Percentiles rank a stretch among this genome's conserved stretches.
These are phyloP conservation scores for Ambrosiella xylebori DNA, from an alignment of 2,329 filamentous ascomycete species.

Conservation along the genomic window DNA sequence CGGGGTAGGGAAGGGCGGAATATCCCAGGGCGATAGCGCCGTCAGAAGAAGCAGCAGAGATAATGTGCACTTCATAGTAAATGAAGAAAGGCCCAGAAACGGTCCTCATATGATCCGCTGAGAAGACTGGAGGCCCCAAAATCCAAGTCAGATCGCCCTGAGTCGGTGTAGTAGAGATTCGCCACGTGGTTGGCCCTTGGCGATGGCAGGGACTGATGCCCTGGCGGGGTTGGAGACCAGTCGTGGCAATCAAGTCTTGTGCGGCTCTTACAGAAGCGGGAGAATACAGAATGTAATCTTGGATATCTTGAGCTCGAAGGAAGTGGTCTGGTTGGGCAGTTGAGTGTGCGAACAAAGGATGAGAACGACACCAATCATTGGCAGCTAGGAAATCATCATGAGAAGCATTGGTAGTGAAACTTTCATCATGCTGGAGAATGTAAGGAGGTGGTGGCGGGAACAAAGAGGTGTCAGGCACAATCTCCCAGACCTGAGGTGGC, in stretches of 20 bases:
- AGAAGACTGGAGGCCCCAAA: slow-evolving; percentile 53
- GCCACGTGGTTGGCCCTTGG: background rate
- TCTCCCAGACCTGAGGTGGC: too few species aligned
- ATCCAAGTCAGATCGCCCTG: slow-evolving; percentile 47
- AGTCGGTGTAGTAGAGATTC: slow-evolving; percentile 15
- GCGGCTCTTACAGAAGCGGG: background rate
- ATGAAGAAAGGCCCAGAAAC: slow-evolving; percentile 20
- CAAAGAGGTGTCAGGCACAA: background rate
- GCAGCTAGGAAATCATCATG: background rate
- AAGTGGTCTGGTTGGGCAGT: background rate
- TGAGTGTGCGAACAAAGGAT: background rate
- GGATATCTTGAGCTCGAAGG: background rate
- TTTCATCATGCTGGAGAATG: background rate
- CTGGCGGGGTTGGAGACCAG: too few species aligned
- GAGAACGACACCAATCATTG: background rate
- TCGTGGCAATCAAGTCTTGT: background rate
- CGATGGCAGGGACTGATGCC: too few species aligned
- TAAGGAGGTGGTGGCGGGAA: background rate
- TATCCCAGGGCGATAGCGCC: slow-evolving; percentile 51
- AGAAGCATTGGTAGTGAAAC: background rate
- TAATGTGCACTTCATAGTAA: slow-evolving; percentile 56
- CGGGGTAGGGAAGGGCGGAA: slow-evolving; percentile 56
- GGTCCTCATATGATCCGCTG: slow-evolving; percentile 25
- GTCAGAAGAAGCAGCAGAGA: slow-evolving; percentile 22
- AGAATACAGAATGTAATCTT: background rate